These are phyloP conservation scores for Ustilago sp. DNA, from an alignment of 1,284 basidiomycete species.

Conservation along the genomic window DNA sequence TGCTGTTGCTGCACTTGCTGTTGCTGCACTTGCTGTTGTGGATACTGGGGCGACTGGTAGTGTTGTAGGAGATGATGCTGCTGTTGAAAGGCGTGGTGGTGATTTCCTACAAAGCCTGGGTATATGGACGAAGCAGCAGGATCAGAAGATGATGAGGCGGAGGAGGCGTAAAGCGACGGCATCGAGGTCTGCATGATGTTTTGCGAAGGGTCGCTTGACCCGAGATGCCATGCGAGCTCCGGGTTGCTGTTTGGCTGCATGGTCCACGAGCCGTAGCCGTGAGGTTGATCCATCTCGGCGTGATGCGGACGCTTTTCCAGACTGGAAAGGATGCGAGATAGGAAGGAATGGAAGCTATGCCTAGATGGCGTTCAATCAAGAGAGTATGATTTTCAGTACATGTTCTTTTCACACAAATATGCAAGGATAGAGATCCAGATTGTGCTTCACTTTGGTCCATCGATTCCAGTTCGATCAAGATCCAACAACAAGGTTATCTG, in stretches of 20 bases:
- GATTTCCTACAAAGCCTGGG: background rate
- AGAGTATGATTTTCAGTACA: background rate
- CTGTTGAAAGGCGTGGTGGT: background rate
- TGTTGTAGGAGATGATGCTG: slow-evolving; percentile 3
- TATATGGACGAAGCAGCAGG: background rate
- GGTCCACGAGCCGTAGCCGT: slow-evolving; percentile 24
- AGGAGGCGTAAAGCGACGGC: slow-evolving; percentile 7
- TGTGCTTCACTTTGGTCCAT: background rate
- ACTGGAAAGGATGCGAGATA: background rate
- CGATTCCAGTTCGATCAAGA: background rate
- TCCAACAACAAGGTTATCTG: background rate
- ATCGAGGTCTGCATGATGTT: background rate
- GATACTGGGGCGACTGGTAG: background rate
- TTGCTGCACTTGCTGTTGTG: slow-evolving; percentile 7
- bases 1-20: slow-evolving; percentile 2
- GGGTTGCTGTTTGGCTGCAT: slow-evolving; percentile 21
- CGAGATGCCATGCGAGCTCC: slow-evolving; percentile 22
- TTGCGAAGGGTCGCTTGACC: slow-evolving; percentile 13
- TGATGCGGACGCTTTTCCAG: background rate
- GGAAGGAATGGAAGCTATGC: background rate
- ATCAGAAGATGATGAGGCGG: slow-evolving; percentile 5
- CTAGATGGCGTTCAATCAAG: background rate
- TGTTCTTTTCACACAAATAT: background rate
- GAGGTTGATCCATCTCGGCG: slow-evolving; percentile 20
- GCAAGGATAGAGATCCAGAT: background rate